Conservation (phyloP, 176 grass and related monocot genomes). For the Oryza longistaminata region DNA sequence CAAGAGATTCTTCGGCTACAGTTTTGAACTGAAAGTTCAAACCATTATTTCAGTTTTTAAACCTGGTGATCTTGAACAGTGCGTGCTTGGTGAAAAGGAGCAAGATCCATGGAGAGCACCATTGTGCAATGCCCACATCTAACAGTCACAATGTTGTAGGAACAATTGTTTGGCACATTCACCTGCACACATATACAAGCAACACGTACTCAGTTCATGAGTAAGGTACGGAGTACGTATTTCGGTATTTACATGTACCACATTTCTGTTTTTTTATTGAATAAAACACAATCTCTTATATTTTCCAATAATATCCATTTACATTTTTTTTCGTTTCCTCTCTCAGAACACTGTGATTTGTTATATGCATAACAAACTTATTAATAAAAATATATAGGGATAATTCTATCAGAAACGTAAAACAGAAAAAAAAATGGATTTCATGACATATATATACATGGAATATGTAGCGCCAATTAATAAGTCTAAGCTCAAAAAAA, state of each 20-base stretch:
- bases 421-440: not conserved
- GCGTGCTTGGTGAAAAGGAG: slow-evolving; percentile 53
- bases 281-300: not conserved
- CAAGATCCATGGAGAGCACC: slow-evolving; percentile 85
- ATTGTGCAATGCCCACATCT: slow-evolving; percentile 91
- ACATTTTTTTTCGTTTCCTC: not conserved
- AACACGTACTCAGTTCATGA: not conserved
- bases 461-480: not conserved
- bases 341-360: not conserved
- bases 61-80: slow-evolving; percentile 79
- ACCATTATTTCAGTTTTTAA: not conserved
- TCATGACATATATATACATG: not conserved
- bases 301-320: not conserved
- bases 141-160: slow-evolving; percentile 81
- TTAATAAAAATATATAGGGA: not conserved
- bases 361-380: not conserved
- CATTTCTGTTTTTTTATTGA: not conserved
- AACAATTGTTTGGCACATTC: slow-evolving; percentile 75
- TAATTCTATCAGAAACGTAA: not conserved
- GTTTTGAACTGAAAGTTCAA: not conserved
- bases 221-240: not conserved
- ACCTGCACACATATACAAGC: slow-evolving; percentile 53
- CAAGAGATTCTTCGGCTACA: not conserved
- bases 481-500: too few relatives aligned
- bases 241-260: not conserved